These are phyloP conservation scores for Diaporthe australafricana DNA, from an alignment of 2,329 filamentous ascomycete species.

Conservation along the genomic window DNA sequence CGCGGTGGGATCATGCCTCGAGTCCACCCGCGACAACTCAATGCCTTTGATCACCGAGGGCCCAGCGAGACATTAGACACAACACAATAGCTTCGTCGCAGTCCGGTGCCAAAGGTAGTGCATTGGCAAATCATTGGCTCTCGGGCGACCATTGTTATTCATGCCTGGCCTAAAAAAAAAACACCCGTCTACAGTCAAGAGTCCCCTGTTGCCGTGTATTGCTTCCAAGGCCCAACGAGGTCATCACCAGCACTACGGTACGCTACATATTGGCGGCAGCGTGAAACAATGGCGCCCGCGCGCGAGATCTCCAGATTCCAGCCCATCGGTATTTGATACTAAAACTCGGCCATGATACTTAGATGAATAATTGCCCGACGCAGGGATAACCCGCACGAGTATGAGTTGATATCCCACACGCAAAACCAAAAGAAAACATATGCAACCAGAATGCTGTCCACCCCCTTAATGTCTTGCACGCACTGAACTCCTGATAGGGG, in stretches of 20 bases:
- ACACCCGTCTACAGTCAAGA: neutral
- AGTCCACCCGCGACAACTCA: conserved; percentile 18
- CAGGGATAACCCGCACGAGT: neutral
- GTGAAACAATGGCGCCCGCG: conserved; percentile 23
- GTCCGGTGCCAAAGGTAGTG: no score
- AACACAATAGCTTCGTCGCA: no score
- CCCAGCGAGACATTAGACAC: no score
- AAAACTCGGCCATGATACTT: conserved; percentile 12
- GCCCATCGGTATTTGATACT: conserved; percentile 7
- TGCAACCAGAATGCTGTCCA: conserved; percentile 6
- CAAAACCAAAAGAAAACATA: neutral
- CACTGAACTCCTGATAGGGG: conserved; percentile 22
- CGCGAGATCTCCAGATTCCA: conserved; percentile 17
- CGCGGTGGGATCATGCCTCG: conserved; percentile 21
- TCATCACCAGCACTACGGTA: neutral
- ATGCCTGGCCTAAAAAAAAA: neutral
- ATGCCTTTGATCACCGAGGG: conserved; percentile 5
- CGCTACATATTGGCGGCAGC: neutral
- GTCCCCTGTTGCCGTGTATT: neutral
- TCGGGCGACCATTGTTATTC: neutral
- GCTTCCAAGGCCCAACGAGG: conserved; percentile 16
- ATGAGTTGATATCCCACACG: neutral
- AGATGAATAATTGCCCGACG: conserved; percentile 16
- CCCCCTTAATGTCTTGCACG: neutral
- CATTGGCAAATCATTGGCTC: neutral